These are phyloP conservation scores for Micractinium conductrix DNA, from an alignment of 139 green algal species.

Conservation along the genomic window DNA sequence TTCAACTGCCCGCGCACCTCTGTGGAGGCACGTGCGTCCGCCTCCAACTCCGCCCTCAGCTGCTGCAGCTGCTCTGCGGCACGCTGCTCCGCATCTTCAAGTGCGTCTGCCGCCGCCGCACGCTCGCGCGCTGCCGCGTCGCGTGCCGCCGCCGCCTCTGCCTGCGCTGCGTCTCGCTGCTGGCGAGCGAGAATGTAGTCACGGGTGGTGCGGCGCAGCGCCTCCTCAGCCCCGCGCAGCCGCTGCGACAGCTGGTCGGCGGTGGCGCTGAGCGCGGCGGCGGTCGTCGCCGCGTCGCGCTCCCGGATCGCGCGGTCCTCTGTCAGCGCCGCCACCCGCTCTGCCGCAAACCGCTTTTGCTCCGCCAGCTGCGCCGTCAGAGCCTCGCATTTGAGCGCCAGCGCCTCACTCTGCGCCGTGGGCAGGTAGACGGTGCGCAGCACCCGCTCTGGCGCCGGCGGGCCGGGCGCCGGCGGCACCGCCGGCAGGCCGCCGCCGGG, in stretches of 20 bases:
- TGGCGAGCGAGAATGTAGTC: slow-evolving; percentile 78
- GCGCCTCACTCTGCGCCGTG: slow-evolving; percentile 66
- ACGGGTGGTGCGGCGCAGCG: slow-evolving; percentile 74
- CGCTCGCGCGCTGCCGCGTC: slow-evolving; percentile 9
- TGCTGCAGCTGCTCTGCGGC: slow-evolving; percentile 23
- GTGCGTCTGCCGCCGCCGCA: slow-evolving; percentile 37
- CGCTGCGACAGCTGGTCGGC: slow-evolving; percentile 56
- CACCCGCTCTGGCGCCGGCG: slow-evolving; percentile 38
- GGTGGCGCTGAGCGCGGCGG: slow-evolving; percentile 15
- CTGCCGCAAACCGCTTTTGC: slow-evolving; percentile 77
- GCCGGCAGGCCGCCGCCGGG: neutral
- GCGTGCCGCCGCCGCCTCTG: neutral
- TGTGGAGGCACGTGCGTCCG: neutral
- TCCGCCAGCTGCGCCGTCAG: slow-evolving; percentile 87
- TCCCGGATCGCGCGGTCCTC: slow-evolving; percentile 81
- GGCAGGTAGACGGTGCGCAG: slow-evolving; percentile 75
- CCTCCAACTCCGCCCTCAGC: slow-evolving; percentile 9
- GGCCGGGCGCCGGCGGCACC: neutral
- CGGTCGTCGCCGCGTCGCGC: slow-evolving; percentile 71
- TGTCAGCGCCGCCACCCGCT: slow-evolving; percentile 80
- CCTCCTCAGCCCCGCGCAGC: slow-evolving; percentile 72
- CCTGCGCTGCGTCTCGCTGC: slow-evolving; percentile 26
- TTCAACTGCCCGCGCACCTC: neutral
- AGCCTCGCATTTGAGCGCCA: slow-evolving; percentile 81
- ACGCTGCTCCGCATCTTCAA: slow-evolving; percentile 49